These are phyloP conservation scores for Tolypocladium endophyticum DNA, from an alignment of 2,329 filamentous ascomycete genomes.

Conservation along the genomic window DNA sequence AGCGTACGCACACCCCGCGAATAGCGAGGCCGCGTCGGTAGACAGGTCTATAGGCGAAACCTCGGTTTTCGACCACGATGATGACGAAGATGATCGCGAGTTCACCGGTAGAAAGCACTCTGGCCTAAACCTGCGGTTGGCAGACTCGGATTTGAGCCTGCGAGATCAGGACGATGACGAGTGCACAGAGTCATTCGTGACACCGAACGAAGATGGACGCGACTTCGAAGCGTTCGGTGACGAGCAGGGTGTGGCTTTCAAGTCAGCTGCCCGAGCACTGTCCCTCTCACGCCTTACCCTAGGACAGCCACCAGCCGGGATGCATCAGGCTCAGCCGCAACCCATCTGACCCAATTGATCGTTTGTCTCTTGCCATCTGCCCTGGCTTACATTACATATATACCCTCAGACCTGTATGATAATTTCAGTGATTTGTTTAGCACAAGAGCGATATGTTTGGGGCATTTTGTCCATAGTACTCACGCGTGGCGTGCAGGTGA, in stretches of 20 bases:
- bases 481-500: neutral
- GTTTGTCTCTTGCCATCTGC: neutral
- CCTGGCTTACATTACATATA: neutral
- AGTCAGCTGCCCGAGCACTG: constrained; percentile 51
- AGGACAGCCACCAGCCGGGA: constrained; percentile 12
- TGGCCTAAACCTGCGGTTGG: neutral
- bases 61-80: constrained; percentile 32
- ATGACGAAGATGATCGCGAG: constrained; percentile 22
- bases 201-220: constrained; percentile 36
- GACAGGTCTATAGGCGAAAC: constrained; percentile 24
- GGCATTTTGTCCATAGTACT: neutral
- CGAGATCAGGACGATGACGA: constrained; percentile 25
- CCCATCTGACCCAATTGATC: constrained; percentile 9
- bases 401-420: neutral
- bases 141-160: neutral
- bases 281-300: constrained; percentile 52
- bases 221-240: constrained; percentile 30
- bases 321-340: constrained; percentile 12
- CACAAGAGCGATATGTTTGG: neutral
- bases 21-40: constrained; percentile 20
- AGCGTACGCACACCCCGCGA: constrained; percentile 7
- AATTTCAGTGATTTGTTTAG: neutral
- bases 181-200: constrained; percentile 39
- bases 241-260: constrained; percentile 26
- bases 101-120: neutral